phyloP scores from a whole-genome alignment of 2,329 filamentous ascomycete genomes.

The Acephala macrosclerotiorum region DNA sequence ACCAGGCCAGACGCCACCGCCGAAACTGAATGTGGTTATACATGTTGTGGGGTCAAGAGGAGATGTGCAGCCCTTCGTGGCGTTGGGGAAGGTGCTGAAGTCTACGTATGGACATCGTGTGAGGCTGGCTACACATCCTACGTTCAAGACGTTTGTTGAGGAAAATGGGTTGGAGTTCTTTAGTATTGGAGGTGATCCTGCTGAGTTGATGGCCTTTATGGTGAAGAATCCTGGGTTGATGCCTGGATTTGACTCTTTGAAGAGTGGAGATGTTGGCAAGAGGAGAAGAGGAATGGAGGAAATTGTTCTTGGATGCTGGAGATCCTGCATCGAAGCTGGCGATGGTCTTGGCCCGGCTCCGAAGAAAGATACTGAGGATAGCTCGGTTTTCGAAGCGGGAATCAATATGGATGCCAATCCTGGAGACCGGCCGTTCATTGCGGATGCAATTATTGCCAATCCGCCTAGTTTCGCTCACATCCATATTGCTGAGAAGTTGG shows the following conservation, averaged over 20 bases:
- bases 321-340: conserved; percentile 82
- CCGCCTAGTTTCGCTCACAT: conserved; percentile 80
- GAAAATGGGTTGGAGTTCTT: conserved; percentile 79
- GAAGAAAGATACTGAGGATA: conserved; percentile 34
- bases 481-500: conserved; percentile 77
- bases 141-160: conserved; percentile 72
- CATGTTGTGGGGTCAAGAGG: conserved; percentile 79
- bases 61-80: conserved; percentile 79
- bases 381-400: conserved; percentile 39
- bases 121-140: conserved; percentile 75
- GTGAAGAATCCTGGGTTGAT: conserved; percentile 88
- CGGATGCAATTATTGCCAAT: conserved; percentile 82
- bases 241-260: conserved; percentile 80
- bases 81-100: conserved; percentile 70
- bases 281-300: conserved; percentile 77
- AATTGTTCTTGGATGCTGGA: conserved; percentile 87
- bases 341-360: conserved; percentile 57
- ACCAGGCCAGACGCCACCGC: conserved; percentile 64
- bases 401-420: conserved; percentile 44
- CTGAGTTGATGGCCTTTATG: conserved; percentile 87
- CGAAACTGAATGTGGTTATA: conserved; percentile 73
- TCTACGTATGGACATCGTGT: conserved; percentile 74
- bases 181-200: conserved; percentile 77
- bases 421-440: conserved; percentile 71
- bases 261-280: conserved; percentile 78